Conservation (phyloP, 139 green algal species). For the Volvox africanus region DNA sequence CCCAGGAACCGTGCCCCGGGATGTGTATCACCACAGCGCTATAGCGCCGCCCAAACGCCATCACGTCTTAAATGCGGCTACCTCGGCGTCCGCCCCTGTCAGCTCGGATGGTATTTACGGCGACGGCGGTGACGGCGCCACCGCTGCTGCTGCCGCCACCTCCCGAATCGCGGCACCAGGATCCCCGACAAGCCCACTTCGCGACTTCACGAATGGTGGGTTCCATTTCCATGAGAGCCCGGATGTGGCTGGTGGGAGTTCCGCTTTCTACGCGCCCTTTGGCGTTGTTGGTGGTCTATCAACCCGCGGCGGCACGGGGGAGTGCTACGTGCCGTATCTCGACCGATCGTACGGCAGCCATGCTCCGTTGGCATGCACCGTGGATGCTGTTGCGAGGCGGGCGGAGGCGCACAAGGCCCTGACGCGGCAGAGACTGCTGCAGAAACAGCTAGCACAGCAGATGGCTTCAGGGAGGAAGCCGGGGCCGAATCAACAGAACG, state of each 20-base stretch:
- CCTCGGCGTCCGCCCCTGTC: not conserved
- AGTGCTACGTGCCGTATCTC: conserved; percentile 20
- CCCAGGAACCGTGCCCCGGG: conserved; percentile 20
- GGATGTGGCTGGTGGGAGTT: not conserved
- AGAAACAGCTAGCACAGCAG: not conserved
- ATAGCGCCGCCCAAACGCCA: not conserved
- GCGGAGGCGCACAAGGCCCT: conserved; percentile 46
- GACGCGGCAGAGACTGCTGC: conserved; percentile 22
- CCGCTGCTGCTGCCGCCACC: not conserved
- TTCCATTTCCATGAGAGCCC: not conserved
- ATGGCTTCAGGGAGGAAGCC: not conserved
- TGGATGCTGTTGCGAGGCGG: conserved; percentile 27
- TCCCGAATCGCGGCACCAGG: not conserved
- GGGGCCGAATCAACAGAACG: not conserved
- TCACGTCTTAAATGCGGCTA: not conserved
- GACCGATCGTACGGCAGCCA: conserved; percentile 24
- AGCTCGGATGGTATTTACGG: not conserved
- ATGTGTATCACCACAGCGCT: conserved; percentile 41
- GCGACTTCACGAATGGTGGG: not conserved
- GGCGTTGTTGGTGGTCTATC: not conserved
- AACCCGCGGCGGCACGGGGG: not conserved
- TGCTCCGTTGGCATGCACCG: conserved; percentile 1
- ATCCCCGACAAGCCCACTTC: not conserved
- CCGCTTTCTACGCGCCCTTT: not conserved
- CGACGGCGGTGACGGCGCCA: not conserved